A percentile compares a stretch with the other conserved stretches of the same genome.
phyloP scores from a whole-genome alignment of 768 basidiomycete genomes.

The Boletus edulis region DNA sequence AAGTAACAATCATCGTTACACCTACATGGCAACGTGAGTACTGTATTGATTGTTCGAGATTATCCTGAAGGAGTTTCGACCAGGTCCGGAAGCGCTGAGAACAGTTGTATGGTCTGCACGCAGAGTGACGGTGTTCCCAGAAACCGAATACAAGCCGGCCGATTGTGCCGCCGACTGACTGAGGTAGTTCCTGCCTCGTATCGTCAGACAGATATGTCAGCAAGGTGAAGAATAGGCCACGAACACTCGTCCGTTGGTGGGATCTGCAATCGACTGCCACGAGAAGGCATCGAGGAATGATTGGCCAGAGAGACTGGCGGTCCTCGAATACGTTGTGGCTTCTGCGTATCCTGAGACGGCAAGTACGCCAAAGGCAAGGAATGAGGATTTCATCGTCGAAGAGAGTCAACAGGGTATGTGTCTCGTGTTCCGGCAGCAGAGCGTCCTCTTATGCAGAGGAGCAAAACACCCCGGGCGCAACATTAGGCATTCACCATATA shows the following conservation, averaged over 20 bases:
- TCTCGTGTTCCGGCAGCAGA: neutral
- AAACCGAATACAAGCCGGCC: conserved; percentile 57
- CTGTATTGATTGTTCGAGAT: conserved; percentile 29
- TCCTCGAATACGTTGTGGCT: conserved; percentile 44
- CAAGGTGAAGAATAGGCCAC: neutral
- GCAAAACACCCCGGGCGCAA: neutral
- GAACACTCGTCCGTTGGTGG: conserved; percentile 35
- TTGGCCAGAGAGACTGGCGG: conserved; percentile 46
- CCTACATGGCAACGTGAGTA: conserved; percentile 35
- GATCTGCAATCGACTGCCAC: conserved; percentile 32
- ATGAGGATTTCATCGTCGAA: conserved; percentile 2
- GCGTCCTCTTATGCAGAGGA: conserved; percentile 11
- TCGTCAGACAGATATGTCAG: neutral
- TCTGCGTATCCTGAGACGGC: conserved; percentile 10
- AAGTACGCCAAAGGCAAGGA: conserved; percentile 6
- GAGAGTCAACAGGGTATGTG: neutral
- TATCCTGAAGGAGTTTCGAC: conserved; percentile 38
- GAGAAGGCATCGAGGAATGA: conserved; percentile 41
- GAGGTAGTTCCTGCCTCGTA: conserved; percentile 41
- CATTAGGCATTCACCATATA: neutral
- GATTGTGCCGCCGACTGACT: conserved; percentile 45
- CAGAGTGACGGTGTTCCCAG: conserved; percentile 36
- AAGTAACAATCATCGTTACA: neutral
- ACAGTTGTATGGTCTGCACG: conserved; percentile 33
- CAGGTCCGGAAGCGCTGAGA: conserved; percentile 29